A percentile compares a stretch with the other conserved stretches of the same genome.
phyloP scores from a whole-genome alignment of 257 asterid species.

The Salvia hispanica region DNA sequence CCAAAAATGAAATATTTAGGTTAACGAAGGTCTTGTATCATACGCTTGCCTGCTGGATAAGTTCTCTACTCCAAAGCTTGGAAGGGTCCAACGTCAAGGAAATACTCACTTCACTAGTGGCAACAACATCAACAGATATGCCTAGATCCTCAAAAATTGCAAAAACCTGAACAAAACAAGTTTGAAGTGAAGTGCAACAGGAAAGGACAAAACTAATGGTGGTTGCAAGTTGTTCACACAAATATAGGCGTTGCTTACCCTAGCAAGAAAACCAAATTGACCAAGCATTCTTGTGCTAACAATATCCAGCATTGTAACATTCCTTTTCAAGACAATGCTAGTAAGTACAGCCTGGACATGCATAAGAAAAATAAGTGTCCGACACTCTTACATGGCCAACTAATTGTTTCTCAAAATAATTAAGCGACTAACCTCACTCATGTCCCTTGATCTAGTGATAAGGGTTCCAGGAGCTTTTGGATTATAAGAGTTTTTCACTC shows the following conservation, averaged over 20 bases:
- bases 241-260: constrained; percentile 45
- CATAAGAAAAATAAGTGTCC: constrained; percentile 13
- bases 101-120: constrained; percentile 93
- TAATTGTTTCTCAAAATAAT: constrained; percentile 3
- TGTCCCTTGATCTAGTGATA: constrained; percentile 75
- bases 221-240: background rate
- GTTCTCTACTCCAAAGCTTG: constrained; percentile 94
- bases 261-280: constrained; percentile 89
- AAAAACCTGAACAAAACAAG: constrained; percentile 58
- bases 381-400: constrained; percentile 14
- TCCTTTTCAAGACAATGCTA: constrained; percentile 86
- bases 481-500: constrained; percentile 89
- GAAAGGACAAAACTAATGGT: constrained; percentile 17
- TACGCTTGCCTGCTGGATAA: constrained; percentile 90
- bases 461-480: constrained; percentile 93
- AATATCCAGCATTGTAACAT: constrained; percentile 90
- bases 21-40: constrained; percentile 34
- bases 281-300: constrained; percentile 96
- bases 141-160: constrained; percentile 85
- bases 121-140: constrained; percentile 96
- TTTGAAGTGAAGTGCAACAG: constrained; percentile 22
- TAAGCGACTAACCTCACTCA: constrained; percentile 61
- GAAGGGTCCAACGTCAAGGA: constrained; percentile 93
- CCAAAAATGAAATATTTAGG: constrained; percentile 14
- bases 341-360: constrained; percentile 81